These are phyloP conservation scores for Neofusicoccum sp. DNA, from an alignment of 2,329 filamentous ascomycete genomes.

Conservation along the genomic window DNA sequence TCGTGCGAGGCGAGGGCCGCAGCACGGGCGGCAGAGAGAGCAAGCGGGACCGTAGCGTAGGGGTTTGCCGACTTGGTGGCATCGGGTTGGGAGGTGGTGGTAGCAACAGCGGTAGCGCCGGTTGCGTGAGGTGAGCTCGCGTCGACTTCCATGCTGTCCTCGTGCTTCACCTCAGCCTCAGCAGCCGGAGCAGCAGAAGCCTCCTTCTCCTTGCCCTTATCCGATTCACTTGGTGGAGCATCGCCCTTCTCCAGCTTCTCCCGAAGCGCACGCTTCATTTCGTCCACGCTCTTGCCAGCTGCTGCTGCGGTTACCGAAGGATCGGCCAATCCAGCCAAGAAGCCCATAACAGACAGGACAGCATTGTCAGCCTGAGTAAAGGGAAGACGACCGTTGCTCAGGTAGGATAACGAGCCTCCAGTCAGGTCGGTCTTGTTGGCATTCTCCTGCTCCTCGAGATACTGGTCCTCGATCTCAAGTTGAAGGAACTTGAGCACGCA, in stretches of 20 bases:
- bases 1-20: constrained; percentile 91
- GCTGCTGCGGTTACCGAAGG: constrained; percentile 88
- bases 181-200: constrained; percentile 52
- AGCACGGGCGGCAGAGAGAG: constrained; percentile 81
- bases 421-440: constrained; percentile 30
- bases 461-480: constrained; percentile 96
- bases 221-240: constrained; percentile 37
- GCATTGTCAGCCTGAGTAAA: constrained; percentile 95
- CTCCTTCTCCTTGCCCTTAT: constrained; percentile 59
- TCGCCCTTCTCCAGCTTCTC: constrained; percentile 71
- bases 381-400: constrained; percentile 75
- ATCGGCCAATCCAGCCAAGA: constrained; percentile 88
- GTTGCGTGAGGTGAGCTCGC: constrained; percentile 52
- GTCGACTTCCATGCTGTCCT: constrained; percentile 65
- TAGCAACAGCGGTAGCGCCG: constrained; percentile 2
- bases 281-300: constrained; percentile 82
- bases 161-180: constrained; percentile 56
- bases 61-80: constrained; percentile 30
- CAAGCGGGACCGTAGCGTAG: constrained; percentile 78
- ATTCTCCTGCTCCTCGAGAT: constrained; percentile 73
- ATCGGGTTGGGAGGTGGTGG: constrained; percentile 10
- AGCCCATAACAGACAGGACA: constrained; percentile 93
- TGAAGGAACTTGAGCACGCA: constrained; percentile 97
- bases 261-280: constrained; percentile 78
- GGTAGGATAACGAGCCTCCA: constrained; percentile 58